Conservation (phyloP, 2,329 filamentous ascomycete genomes). For the Aspergillus calidoustus region DNA sequence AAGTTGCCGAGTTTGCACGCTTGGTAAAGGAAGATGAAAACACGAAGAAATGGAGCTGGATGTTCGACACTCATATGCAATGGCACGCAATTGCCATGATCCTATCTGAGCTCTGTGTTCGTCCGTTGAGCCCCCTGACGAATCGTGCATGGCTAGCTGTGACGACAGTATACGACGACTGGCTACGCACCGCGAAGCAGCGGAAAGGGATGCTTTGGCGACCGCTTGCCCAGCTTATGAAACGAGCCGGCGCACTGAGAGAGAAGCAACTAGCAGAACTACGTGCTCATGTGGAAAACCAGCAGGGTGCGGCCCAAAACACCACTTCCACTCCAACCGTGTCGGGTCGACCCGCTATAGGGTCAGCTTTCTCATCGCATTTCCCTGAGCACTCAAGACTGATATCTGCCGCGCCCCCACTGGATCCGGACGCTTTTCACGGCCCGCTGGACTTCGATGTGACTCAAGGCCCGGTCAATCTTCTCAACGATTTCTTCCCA, state of each 20-base stretch:
- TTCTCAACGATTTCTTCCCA: conserved; percentile 36
- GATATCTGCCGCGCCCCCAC: conserved; percentile 16
- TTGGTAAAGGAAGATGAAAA: conserved; percentile 67
- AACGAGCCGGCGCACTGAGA: conserved; percentile 60
- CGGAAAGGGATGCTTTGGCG: conserved; percentile 66
- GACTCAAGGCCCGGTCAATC: conserved; percentile 28
- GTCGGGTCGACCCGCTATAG: conserved; percentile 12
- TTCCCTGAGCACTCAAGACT: conserved; percentile 22
- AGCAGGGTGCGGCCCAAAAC: conserved; percentile 11
- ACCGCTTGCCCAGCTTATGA: conserved; percentile 64
- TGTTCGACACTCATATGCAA: conserved; percentile 67
- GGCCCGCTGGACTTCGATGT: conserved; percentile 30
- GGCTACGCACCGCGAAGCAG: conserved; percentile 40
- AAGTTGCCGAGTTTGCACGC: conserved; percentile 73
- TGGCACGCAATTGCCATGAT: conserved; percentile 60
- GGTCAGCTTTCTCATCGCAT: conserved; percentile 26
- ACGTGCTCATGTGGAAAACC: conserved; percentile 25
- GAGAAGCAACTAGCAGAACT: conserved; percentile 51
- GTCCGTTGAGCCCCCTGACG: conserved; percentile 60
- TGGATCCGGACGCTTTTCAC: conserved; percentile 12
- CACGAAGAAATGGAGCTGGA: conserved; percentile 68
- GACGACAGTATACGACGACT: conserved; percentile 49
- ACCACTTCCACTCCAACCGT: conserved; percentile 8
- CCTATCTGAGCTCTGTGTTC: conserved; percentile 62
- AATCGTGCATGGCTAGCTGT: conserved; percentile 66